A percentile compares a stretch with the other conserved stretches of the same genome.
Conservation (phyloP, 345 rosid genomes). For the Bretschneidera sinensis region DNA sequence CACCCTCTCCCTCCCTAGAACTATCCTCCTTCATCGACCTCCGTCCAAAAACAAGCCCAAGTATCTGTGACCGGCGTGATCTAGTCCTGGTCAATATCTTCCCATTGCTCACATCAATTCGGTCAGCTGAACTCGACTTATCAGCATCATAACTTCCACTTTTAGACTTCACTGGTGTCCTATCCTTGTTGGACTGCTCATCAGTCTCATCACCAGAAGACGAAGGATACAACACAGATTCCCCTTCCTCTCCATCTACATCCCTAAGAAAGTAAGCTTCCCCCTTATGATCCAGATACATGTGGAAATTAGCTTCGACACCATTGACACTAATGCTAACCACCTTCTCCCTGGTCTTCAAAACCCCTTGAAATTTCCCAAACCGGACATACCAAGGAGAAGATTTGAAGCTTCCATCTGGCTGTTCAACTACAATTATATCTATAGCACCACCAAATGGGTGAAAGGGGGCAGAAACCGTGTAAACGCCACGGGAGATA, state of each 20-base stretch:
- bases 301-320: slow-evolving; percentile 57
- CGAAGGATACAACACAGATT: slow-evolving; percentile 32
- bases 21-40: slow-evolving; percentile 37
- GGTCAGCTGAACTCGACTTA: slow-evolving; percentile 16
- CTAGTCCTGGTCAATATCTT: slow-evolving; percentile 39
- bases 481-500: slow-evolving; percentile 74
- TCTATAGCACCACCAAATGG: slow-evolving; percentile 99
- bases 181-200: slow-evolving; percentile 24
- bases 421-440: slow-evolving; percentile 89
- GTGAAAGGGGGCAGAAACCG: slow-evolving; percentile 83
- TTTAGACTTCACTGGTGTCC: slow-evolving; percentile 42
- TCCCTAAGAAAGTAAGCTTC: slow-evolving; percentile 87
- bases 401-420: slow-evolving; percentile 87
- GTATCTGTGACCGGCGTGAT: slow-evolving; percentile 45
- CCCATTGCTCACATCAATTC: slow-evolving; percentile 26
- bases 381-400: slow-evolving; percentile 96
- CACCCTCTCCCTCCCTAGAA: slow-evolving; percentile 29
- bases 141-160: slow-evolving; percentile 41
- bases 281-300: slow-evolving; percentile 85
- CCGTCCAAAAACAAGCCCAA: slow-evolving; percentile 67
- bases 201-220: slow-evolving; percentile 62
- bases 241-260: slow-evolving; percentile 45
- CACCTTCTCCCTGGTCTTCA: slow-evolving; percentile 61
- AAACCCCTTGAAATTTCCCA: slow-evolving; percentile 96
- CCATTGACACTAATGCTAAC: slow-evolving; percentile 69